Evolutionary conservation across 306 rosid species (phyloP).

Genomic region (Sechiopsis laciniata): DNA sequence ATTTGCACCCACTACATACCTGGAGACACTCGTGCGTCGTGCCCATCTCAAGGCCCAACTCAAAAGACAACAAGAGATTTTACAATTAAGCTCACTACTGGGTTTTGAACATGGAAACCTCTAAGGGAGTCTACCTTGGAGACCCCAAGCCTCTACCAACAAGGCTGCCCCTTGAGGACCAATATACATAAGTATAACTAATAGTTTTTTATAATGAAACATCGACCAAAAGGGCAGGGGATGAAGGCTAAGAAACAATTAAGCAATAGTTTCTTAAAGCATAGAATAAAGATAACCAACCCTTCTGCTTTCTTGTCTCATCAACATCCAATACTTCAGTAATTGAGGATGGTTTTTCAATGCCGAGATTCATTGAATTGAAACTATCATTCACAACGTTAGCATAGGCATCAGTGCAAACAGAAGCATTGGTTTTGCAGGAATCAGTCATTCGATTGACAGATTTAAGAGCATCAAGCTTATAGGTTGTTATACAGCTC

Average conservation of each 20-base stretch:
- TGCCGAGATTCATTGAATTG: slow-evolving; percentile 33
- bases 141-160: no score
- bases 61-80: no score
- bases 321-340: slow-evolving; percentile 33
- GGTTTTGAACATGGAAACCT: no score
- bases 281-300: slow-evolving; percentile 31
- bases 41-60: no score
- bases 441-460: slow-evolving; percentile 45
- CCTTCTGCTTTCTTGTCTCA: slow-evolving; percentile 37
- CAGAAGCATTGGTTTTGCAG: slow-evolving; percentile 29
- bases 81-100: no score
- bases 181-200: neutral
- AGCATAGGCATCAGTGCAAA: slow-evolving; percentile 30
- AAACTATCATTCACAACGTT: slow-evolving; percentile 34
- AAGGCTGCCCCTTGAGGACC: no score
- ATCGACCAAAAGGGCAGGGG: neutral
- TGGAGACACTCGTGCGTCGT: no score
- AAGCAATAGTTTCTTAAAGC: neutral
- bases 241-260: neutral
- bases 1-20: no score
- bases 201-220: neutral
- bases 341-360: slow-evolving; percentile 34
- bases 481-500: slow-evolving; percentile 64
- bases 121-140: no score
- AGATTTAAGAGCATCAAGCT: slow-evolving; percentile 81